These are phyloP conservation scores for Vicia villosa DNA, from an alignment of 306 rosid genomes.

Conservation along the genomic window DNA sequence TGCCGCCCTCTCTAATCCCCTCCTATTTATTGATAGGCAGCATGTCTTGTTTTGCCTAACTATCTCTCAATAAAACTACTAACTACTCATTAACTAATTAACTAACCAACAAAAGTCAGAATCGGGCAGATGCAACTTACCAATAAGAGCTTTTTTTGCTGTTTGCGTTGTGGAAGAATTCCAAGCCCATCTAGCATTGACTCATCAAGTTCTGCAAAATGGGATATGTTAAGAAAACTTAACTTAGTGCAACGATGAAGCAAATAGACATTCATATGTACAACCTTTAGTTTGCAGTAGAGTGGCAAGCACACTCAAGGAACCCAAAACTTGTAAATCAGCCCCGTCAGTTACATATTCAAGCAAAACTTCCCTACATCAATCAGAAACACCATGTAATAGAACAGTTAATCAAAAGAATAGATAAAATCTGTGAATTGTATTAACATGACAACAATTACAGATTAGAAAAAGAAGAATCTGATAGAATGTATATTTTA, in stretches of 20 bases:
- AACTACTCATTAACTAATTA: too few species aligned
- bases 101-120: slow-evolving; percentile 1
- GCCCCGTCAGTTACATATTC: slow-evolving; percentile 66
- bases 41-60: too few species aligned
- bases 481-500: too few species aligned
- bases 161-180: slow-evolving; percentile 93
- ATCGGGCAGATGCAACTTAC: slow-evolving; percentile 48
- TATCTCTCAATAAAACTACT: too few species aligned
- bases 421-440: too few species aligned
- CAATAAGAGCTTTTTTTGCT: slow-evolving; percentile 83
- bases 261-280: slow-evolving; percentile 36
- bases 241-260: slow-evolving; percentile 21
- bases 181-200: slow-evolving; percentile 89
- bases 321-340: slow-evolving; percentile 77
- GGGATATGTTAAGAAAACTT: slow-evolving; percentile 40
- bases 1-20: too few species aligned
- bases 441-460: too few species aligned
- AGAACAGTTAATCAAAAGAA: too few species aligned
- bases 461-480: too few species aligned
- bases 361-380: slow-evolving; percentile 75
- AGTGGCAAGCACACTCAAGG: slow-evolving; percentile 77
- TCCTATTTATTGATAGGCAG: too few species aligned
- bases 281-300: slow-evolving; percentile 92
- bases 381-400: slow-evolving; percentile 19
- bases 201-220: slow-evolving; percentile 77